phyloP scores from a whole-genome alignment of 345 rosid species.

The Eucalyptus shirleyi region DNA sequence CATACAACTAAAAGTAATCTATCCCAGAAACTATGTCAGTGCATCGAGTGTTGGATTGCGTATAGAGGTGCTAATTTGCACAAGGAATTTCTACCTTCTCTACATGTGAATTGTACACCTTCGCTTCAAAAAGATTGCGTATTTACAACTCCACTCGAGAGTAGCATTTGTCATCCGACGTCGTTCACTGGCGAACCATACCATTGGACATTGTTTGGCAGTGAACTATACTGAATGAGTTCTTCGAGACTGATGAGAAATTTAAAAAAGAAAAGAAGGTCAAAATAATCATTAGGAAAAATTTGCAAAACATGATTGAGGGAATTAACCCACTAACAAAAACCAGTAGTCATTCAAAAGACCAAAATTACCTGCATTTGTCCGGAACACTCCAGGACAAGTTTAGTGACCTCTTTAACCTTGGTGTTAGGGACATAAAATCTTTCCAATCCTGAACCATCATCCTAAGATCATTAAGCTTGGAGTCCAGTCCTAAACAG shows the following conservation, averaged over 20 bases:
- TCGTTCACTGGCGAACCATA: background rate
- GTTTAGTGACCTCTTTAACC: conserved; percentile 20
- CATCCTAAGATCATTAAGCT: conserved; percentile 63
- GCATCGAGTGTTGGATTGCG: background rate
- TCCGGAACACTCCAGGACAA: conserved; percentile 67
- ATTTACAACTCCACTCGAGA: background rate
- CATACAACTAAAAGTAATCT: background rate
- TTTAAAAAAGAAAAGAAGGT: background rate
- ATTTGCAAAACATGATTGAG: background rate
- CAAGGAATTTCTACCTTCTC: background rate
- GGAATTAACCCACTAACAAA: background rate
- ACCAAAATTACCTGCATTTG: conserved; percentile 56
- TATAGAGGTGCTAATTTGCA: background rate
- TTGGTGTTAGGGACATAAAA: conserved; percentile 44
- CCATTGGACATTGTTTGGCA: background rate
- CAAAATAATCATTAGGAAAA: background rate
- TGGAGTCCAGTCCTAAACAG: conserved; percentile 65
- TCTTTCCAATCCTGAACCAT: conserved; percentile 77
- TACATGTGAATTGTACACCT: background rate
- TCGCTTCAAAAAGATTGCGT: background rate
- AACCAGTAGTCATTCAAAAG: background rate
- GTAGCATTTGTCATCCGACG: background rate
- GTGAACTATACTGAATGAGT: conserved; percentile 9
- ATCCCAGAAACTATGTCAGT: background rate
- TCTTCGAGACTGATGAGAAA: conserved; percentile 32